These are phyloP conservation scores for Gamsiella multidivaricata DNA, from an alignment of 192 early-diverging fungal species.

Conservation along the genomic window DNA sequence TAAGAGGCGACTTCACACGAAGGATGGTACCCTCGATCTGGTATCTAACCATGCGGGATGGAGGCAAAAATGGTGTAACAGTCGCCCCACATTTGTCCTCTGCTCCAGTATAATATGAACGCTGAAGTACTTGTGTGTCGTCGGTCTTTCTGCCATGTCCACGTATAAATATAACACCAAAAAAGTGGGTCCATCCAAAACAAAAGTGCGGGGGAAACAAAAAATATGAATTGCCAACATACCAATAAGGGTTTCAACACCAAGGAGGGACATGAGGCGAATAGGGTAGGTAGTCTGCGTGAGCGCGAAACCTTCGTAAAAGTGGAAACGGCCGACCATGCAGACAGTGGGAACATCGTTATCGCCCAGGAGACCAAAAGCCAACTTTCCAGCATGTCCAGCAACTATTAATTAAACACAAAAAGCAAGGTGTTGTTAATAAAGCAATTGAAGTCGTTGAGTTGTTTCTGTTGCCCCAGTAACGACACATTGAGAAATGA, in stretches of 20 bases:
- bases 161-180: background rate
- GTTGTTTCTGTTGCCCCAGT: too few relatives aligned
- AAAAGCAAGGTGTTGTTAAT: too few relatives aligned
- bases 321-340: conserved; percentile 92
- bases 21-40: too few relatives aligned
- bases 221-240: background rate
- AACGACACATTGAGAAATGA: too few relatives aligned
- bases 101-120: background rate
- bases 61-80: too few relatives aligned
- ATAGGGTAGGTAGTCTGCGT: conserved; percentile 86
- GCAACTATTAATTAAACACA: conserved; percentile 52
- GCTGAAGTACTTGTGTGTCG: background rate
- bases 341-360: conserved; percentile 72
- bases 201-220: conserved; percentile 12
- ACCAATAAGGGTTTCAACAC: conserved; percentile 78
- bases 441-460: too few relatives aligned
- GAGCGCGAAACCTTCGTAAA: conserved; percentile 89
- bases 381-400: conserved; percentile 84
- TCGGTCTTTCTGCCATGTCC: background rate
- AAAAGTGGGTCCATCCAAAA: conserved; percentile 12
- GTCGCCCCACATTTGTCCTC: too few relatives aligned
- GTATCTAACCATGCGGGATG: too few relatives aligned
- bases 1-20: too few relatives aligned
- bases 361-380: conserved; percentile 84
- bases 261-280: conserved; percentile 86